These are phyloP conservation scores for Apocynum venetum DNA, from an alignment of 257 asterid species.

Conservation along the genomic window DNA sequence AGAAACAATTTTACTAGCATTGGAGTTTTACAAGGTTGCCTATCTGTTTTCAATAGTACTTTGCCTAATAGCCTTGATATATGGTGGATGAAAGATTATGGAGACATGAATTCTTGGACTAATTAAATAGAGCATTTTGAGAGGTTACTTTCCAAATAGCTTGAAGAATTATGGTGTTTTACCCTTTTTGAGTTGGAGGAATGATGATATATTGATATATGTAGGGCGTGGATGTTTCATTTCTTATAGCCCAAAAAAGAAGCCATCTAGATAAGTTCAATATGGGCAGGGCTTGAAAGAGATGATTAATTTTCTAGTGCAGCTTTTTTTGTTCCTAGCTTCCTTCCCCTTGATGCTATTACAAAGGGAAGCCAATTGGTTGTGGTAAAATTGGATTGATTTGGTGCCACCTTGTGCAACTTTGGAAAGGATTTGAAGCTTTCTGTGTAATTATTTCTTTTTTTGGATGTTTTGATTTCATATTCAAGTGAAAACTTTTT, in stretches of 20 bases:
- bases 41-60: background rate
- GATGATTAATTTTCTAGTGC: too few species aligned
- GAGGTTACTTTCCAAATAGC: background rate
- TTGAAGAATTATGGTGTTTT: background rate
- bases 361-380: too few species aligned
- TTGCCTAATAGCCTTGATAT: background rate
- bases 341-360: too few species aligned
- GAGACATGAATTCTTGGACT: background rate
- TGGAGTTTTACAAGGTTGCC: background rate
- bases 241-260: background rate
- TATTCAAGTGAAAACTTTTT: too few species aligned
- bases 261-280: too few species aligned
- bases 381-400: too few species aligned
- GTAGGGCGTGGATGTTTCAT: background rate
- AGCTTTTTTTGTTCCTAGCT: too few species aligned
- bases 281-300: too few species aligned
- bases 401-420: too few species aligned
- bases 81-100: background rate
- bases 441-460: too few species aligned
- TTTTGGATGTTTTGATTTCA: too few species aligned
- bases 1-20: background rate
- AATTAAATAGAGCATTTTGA: background rate
- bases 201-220: background rate
- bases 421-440: too few species aligned
- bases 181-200: background rate